A percentile compares a stretch with the other conserved stretches of the same genome.
phyloP scores from a whole-genome alignment of 1,284 basidiomycete genomes.

The Sanghuangporus baumii region DNA sequence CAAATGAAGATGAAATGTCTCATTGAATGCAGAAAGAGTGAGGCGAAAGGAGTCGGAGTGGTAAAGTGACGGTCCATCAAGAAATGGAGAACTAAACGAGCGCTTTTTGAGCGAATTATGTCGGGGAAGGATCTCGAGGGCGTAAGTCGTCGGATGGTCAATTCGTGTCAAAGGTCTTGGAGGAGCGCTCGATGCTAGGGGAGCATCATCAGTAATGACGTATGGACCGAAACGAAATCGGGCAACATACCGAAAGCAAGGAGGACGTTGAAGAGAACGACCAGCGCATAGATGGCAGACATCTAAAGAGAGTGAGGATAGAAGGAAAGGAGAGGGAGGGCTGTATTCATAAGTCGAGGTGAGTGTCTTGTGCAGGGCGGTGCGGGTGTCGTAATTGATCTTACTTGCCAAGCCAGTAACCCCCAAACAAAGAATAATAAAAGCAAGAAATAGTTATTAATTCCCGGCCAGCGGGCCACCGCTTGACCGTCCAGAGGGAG shows the following conservation, averaged over 20 bases:
- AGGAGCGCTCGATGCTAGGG: slow-evolving; percentile 44
- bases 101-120: slow-evolving; percentile 31
- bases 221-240: not conserved
- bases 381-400: not conserved
- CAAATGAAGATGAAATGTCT: slow-evolving; percentile 62
- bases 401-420: slow-evolving; percentile 1
- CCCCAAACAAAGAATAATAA: not conserved
- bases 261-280: slow-evolving; percentile 19
- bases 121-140: slow-evolving; percentile 65
- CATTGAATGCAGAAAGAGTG: slow-evolving; percentile 55
- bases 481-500: not conserved
- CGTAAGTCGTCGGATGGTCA: slow-evolving; percentile 49
- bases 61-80: slow-evolving; percentile 39
- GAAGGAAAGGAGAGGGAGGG: not conserved
- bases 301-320: slow-evolving; percentile 1
- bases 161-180: slow-evolving; percentile 53
- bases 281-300: slow-evolving; percentile 22
- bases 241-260: slow-evolving; percentile 5
- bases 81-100: slow-evolving; percentile 23
- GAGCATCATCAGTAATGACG: not conserved
- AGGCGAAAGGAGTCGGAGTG: slow-evolving; percentile 64
- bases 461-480: slow-evolving; percentile 1
- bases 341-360: not conserved
- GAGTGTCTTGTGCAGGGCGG: not conserved
- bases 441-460: not conserved